These are phyloP conservation scores for Rutstroemia sp. DNA, from an alignment of 2,329 filamentous ascomycete genomes.

Conservation along the genomic window DNA sequence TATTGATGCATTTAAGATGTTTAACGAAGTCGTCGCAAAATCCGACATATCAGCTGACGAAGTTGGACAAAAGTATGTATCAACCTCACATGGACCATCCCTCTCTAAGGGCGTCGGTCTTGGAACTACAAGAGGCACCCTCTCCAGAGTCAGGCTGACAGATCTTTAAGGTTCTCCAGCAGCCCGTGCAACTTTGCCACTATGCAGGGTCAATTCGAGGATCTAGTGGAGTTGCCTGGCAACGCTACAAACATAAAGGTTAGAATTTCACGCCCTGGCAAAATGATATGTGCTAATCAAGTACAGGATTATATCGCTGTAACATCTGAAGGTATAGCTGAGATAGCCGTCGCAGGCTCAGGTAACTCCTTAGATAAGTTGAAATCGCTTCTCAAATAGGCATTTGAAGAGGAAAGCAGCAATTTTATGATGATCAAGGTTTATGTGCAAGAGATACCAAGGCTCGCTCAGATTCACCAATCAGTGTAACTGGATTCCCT, in stretches of 20 bases:
- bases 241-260: neutral
- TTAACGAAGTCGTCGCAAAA: neutral
- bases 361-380: neutral
- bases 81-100: neutral
- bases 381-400: neutral
- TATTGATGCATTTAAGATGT: neutral
- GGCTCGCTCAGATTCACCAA: too few relatives aligned
- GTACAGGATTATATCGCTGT: neutral
- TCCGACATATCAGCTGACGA: neutral
- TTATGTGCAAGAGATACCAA: too few relatives aligned
- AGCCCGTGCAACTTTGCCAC: slow-evolving; percentile 5
- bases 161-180: neutral
- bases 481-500: too few relatives aligned
- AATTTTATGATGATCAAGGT: too few relatives aligned
- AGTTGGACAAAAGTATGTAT: slow-evolving; percentile 1
- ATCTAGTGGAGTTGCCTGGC: slow-evolving; percentile 4
- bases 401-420: too few relatives aligned
- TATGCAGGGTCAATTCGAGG: slow-evolving; percentile 1
- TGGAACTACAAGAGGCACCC: too few relatives aligned
- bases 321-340: neutral
- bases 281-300: neutral
- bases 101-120: too few relatives aligned
- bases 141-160: neutral
- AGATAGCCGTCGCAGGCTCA: neutral
- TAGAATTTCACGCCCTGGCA: neutral